Conservation (phyloP, 148 eudicot genomes). For the Pouteria glomerata region DNA sequence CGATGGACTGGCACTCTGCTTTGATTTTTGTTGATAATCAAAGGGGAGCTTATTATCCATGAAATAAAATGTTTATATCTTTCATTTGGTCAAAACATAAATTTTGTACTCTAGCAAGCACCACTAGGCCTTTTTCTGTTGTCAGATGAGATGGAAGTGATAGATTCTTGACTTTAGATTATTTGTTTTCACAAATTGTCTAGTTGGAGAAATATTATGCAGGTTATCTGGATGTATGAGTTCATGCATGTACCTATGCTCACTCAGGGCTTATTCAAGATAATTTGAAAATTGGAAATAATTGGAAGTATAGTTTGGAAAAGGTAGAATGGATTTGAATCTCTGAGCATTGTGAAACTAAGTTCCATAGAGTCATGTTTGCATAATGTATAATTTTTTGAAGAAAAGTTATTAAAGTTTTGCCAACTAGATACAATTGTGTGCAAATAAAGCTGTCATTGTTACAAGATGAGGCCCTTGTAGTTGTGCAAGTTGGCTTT, state of each 20-base stretch:
- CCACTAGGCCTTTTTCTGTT: neutral
- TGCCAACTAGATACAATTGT: too few species aligned
- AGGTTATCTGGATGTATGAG: neutral
- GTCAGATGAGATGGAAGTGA: neutral
- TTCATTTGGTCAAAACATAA: neutral
- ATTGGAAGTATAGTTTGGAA: neutral
- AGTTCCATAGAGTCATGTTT: neutral
- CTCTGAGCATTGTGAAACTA: neutral
- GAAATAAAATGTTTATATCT: neutral
- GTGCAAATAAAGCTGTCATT: too few species aligned
- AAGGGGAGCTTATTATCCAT: neutral
- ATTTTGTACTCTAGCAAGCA: neutral
- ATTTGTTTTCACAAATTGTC: neutral
- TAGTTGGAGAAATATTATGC: neutral
- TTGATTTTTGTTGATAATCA: neutral
- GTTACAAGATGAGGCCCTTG: too few species aligned
- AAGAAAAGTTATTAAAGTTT: too few species aligned
- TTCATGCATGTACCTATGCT: neutral
- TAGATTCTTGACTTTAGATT: neutral
- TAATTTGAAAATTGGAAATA: too few species aligned
- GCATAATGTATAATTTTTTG: neutral
- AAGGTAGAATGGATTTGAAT: neutral
- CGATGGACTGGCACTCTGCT: neutral
- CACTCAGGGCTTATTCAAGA: neutral
- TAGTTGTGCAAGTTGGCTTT: neutral